phyloP scores from a whole-genome alignment of 2,329 filamentous ascomycete genomes.

The Aspergillus japonicus region DNA sequence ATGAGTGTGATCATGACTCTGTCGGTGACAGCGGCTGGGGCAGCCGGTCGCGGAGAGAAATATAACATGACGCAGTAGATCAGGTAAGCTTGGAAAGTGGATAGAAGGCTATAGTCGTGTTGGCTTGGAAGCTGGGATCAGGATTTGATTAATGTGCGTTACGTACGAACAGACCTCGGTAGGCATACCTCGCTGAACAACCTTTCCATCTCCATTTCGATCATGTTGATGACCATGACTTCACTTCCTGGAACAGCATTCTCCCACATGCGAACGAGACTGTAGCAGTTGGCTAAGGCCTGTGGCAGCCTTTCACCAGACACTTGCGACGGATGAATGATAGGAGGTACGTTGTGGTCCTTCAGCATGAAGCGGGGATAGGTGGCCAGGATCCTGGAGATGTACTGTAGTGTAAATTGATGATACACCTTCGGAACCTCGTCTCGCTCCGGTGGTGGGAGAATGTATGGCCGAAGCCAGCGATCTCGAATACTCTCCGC shows the following conservation, averaged over 20 bases:
- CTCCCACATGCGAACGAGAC: conserved; percentile 29
- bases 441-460: conserved; percentile 15
- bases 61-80: conserved; percentile 54
- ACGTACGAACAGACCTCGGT: neutral
- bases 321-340: conserved; percentile 28
- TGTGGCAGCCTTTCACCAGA: conserved; percentile 6
- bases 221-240: conserved; percentile 18
- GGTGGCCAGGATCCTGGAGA: conserved; percentile 24
- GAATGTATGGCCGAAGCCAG: conserved; percentile 28
- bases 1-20: conserved; percentile 52
- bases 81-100: conserved; percentile 54
- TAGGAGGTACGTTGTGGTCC: conserved; percentile 20
- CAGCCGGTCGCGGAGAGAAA: conserved; percentile 35
- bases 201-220: conserved; percentile 29
- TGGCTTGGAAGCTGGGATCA: neutral
- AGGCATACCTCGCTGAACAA: conserved; percentile 18
- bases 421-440: conserved; percentile 24
- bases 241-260: conserved; percentile 28
- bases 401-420: conserved; percentile 25
- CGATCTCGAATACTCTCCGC: conserved; percentile 26
- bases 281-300: conserved; percentile 27
- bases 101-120: conserved; percentile 34
- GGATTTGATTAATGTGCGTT: neutral
- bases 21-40: conserved; percentile 35
- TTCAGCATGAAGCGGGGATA: conserved; percentile 25